Percentiles rank a stretch among this genome's conserved stretches.
These are phyloP conservation scores for Yamadazyma nakazawae DNA, from an alignment of 805 yeast species.

Conservation along the genomic window DNA sequence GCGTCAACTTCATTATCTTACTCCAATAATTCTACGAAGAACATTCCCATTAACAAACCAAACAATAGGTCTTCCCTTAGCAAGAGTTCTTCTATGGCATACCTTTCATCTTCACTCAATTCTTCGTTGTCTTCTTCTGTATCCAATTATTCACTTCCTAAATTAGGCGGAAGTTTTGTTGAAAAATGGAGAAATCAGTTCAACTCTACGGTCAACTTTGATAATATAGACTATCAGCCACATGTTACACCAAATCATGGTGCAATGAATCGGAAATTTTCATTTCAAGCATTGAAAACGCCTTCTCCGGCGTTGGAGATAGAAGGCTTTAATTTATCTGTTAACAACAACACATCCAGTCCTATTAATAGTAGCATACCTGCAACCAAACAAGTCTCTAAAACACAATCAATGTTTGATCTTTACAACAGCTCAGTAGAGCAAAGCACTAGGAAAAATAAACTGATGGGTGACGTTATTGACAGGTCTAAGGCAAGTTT, in stretches of 20 bases:
- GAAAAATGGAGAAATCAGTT: conserved; percentile 44
- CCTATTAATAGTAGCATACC: neutral
- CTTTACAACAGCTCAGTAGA: conserved; percentile 14
- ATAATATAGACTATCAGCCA: conserved; percentile 11
- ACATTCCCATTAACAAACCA: conserved; percentile 9
- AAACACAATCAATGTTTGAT: conserved; percentile 37
- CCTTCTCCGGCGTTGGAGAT: conserved; percentile 36
- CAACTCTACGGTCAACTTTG: conserved; percentile 16
- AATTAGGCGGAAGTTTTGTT: conserved; percentile 41
- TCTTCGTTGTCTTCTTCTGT: conserved; percentile 36
- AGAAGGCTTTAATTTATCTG: conserved; percentile 27
- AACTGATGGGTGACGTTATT: conserved; percentile 12
- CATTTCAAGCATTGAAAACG: conserved; percentile 30
- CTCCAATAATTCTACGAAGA: conserved; percentile 9
- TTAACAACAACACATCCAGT: neutral
- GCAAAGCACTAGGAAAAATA: neutral
- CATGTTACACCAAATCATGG: neutral
- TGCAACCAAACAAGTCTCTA: conserved; percentile 14
- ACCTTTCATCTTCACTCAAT: conserved; percentile 39
- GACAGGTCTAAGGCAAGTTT: conserved; percentile 23
- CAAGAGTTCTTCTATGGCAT: conserved; percentile 36
- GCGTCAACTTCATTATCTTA: conserved; percentile 11
- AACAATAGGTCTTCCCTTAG: conserved; percentile 33
- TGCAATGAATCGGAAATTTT: conserved; percentile 14
- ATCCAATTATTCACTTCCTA: conserved; percentile 38